Conservation (phyloP, 768 basidiomycete species). For the Boletus vermiculosoides region DNA sequence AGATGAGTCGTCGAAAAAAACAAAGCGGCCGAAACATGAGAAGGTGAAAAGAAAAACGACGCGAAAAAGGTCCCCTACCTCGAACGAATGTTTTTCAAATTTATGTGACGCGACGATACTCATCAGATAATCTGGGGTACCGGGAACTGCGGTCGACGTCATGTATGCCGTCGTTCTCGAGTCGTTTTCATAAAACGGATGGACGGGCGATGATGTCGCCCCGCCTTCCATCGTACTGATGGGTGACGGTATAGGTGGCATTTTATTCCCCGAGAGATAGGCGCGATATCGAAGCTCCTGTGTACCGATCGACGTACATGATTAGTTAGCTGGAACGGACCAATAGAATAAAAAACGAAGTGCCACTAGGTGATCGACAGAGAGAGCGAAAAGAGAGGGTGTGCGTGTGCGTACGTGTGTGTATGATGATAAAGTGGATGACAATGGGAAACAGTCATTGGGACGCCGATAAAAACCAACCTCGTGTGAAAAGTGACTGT, state of each 20-base stretch:
- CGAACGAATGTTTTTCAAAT: slow-evolving; percentile 47
- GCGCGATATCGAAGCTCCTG: slow-evolving; percentile 47
- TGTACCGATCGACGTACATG: slow-evolving; percentile 12
- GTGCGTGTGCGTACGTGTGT: not conserved
- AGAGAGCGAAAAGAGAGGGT: not conserved
- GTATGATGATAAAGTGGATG: not conserved
- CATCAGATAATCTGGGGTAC: slow-evolving; percentile 34
- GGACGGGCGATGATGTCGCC: not conserved
- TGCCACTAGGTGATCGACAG: not conserved
- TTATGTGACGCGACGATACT: slow-evolving; percentile 37
- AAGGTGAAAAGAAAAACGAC: not conserved
- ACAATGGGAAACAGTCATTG: not conserved
- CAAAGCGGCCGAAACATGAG: not conserved
- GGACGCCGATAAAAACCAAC: slow-evolving; percentile 29
- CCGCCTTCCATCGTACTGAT: slow-evolving; percentile 1
- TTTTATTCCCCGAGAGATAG: slow-evolving; percentile 39
- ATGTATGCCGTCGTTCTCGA: slow-evolving; percentile 22
- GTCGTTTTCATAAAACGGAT: slow-evolving; percentile 29
- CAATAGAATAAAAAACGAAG: slow-evolving; percentile 2
- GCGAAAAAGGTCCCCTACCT: slow-evolving; percentile 35
- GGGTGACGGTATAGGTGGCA: slow-evolving; percentile 4
- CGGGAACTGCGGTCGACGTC: slow-evolving; percentile 7
- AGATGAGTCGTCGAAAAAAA: not conserved
- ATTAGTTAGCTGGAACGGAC: slow-evolving; percentile 11
- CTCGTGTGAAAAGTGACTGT: slow-evolving; percentile 40